Conservation (phyloP, 768 basidiomycete species). For the Collybiopsis luxurians region DNA sequence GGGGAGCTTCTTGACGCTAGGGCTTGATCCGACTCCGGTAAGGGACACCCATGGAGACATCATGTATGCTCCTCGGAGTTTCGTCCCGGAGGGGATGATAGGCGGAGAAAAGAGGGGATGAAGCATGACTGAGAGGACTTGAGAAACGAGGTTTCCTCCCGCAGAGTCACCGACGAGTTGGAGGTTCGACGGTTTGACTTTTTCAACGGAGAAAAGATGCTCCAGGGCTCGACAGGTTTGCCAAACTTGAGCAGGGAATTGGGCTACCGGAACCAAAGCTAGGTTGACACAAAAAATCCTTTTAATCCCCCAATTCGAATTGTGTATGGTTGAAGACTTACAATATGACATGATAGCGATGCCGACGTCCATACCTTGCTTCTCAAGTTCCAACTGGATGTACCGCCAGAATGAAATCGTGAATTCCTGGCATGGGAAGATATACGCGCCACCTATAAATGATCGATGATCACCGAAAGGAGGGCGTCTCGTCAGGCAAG, state of each 20-base stretch:
- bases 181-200: constrained; percentile 15
- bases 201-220: constrained; percentile 15
- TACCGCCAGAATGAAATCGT: constrained; percentile 6
- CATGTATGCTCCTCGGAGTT: constrained; percentile 30
- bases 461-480: too few relatives aligned
- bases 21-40: constrained; percentile 11
- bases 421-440: constrained; percentile 4
- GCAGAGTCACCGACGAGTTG: constrained; percentile 18
- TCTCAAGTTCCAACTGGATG: constrained; percentile 3
- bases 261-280: constrained; percentile 14
- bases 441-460: constrained; percentile 8
- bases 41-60: constrained; percentile 30
- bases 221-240: constrained; percentile 15
- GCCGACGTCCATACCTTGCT: constrained; percentile 2
- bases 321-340: neutral
- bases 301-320: neutral
- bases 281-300: neutral
- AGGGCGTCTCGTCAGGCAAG: too few relatives aligned
- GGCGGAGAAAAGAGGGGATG: constrained; percentile 14
- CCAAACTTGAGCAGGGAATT: constrained; percentile 16
- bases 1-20: neutral
- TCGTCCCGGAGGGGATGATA: constrained; percentile 17
- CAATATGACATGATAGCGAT: constrained; percentile 11
- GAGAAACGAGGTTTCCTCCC: constrained; percentile 16
- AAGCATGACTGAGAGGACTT: constrained; percentile 18